Evolutionary conservation across 352 stramenopile species (phyloP).

Genomic region (Blastocystis sp.): DNA sequence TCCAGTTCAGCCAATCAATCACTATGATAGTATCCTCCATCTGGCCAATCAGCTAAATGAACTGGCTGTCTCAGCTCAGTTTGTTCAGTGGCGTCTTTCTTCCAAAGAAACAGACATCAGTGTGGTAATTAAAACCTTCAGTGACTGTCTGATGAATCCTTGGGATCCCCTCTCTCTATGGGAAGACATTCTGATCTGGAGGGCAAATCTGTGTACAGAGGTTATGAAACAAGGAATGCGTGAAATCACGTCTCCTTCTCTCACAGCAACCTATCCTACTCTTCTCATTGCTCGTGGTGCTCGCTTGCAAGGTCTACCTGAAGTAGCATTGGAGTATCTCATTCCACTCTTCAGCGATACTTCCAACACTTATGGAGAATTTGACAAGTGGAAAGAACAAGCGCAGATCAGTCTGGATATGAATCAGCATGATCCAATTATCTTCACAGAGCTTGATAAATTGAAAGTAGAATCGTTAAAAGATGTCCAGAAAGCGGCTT

Average conservation of each 20-base stretch:
- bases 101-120: no score
- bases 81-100: no score
- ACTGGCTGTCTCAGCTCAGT: background rate
- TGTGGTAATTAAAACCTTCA: background rate
- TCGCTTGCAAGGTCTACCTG: background rate
- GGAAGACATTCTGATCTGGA: constrained; percentile 37
- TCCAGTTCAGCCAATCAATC: background rate
- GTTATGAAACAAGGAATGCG: background rate
- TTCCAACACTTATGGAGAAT: background rate
- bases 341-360: background rate
- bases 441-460: constrained; percentile 19
- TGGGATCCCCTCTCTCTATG: constrained; percentile 45
- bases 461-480: constrained; percentile 4
- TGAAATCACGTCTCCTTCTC: background rate
- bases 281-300: background rate
- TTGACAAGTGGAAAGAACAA: constrained; percentile 45
- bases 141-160: constrained; percentile 9
- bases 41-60: background rate
- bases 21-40: constrained; percentile 10
- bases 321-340: constrained; percentile 27
- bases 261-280: background rate
- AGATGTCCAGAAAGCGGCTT: background rate
- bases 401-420: background rate
- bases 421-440: background rate
- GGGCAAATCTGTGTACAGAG: background rate